These are phyloP conservation scores for Podospora australis DNA, from an alignment of 495 filamentous ascomycete genomes.

Conservation along the genomic window DNA sequence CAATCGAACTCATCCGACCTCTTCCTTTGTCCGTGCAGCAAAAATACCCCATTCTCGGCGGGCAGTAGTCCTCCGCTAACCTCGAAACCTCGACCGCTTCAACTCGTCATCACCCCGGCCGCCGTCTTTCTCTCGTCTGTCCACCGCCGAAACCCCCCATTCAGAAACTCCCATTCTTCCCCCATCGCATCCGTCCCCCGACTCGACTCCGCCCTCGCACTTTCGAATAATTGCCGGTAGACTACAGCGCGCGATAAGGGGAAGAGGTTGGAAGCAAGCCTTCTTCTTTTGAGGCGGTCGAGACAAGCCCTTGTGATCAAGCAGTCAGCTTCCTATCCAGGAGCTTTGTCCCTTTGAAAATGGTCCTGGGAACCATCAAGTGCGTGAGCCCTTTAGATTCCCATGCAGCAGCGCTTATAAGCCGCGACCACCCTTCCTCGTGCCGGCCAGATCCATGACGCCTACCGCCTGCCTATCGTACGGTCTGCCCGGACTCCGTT, in stretches of 20 bases:
- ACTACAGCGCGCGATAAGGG: constrained; percentile 21
- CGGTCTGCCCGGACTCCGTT: constrained; percentile 1
- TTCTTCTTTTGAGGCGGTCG: constrained; percentile 11
- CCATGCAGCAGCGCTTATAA: constrained; percentile 2
- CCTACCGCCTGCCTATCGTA: too few relatives aligned
- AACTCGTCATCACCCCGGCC: constrained; percentile 19
- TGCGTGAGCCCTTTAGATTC: constrained; percentile 39
- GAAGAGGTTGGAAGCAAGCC: constrained; percentile 18
- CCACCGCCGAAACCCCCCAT: constrained; percentile 11
- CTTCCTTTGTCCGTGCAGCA: constrained; percentile 11
- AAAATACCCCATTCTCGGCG: neutral
- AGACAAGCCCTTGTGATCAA: constrained; percentile 9
- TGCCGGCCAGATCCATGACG: neutral
- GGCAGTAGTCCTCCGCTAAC: neutral
- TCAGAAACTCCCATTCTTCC: constrained; percentile 9
- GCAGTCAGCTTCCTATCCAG: constrained; percentile 18
- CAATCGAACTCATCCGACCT: constrained; percentile 1
- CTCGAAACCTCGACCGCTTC: constrained; percentile 15
- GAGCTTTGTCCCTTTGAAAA: constrained; percentile 38
- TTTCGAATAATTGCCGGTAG: constrained; percentile 20
- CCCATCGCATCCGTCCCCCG: constrained; percentile 10
- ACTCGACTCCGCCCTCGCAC: constrained; percentile 25
- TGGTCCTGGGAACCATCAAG: constrained; percentile 85
- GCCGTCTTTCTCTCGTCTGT: constrained; percentile 3
- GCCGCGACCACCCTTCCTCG: neutral